Base-by-base conservation (phyloP, 169 alveolate genomes). In the Plasmodium knowlesi region DNA sequence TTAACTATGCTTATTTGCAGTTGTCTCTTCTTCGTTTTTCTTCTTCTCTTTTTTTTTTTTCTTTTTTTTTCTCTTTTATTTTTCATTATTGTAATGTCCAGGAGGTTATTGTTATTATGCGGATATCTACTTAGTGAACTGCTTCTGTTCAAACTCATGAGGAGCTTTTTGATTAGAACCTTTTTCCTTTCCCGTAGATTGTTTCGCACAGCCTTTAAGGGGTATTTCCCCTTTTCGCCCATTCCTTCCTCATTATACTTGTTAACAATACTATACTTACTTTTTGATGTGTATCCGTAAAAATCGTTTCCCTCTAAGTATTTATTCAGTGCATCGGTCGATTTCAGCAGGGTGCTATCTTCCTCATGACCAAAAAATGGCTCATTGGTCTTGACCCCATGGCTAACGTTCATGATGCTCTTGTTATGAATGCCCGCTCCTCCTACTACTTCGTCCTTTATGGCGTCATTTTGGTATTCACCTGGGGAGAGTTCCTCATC, bases 1-100 rank as follows among this genome's bases (percentile, higher is more conserved):
- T 89, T 79, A 41, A 89, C 80, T 19, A 89, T 30, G 53, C 94
- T 89, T 32, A 89, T 89, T 89, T 89, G 94, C 39, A 89, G 73
- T 43, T 89, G 89, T 5, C 81, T 79, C 72, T 67, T 89, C 61
- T 79, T 28, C 61, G 39, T 22, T 74, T 30, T 86, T 70, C 71
- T 79, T 37, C 32, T 80, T 25, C 57, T 12, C 10, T 43, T 54
- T 39, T 46, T n/a, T 30, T 14, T 83, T 83, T 28, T 61, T 61
- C 14, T 19, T 34, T 83, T 83, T 83, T 39, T 83, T 50, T 61
- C 22, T 34, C 46, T 50, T 32, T 71, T 37, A 3, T 25, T 85
- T 41, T 41, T 76, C 50, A 74, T 76, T 34, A 1, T 76, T 16
- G 67, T 19, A 41, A 89, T 37, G 10, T 50, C 83, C 19, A 79